Evolutionary conservation across 805 yeast species (phyloP).

Genomic region (Candida glaebosa): DNA sequence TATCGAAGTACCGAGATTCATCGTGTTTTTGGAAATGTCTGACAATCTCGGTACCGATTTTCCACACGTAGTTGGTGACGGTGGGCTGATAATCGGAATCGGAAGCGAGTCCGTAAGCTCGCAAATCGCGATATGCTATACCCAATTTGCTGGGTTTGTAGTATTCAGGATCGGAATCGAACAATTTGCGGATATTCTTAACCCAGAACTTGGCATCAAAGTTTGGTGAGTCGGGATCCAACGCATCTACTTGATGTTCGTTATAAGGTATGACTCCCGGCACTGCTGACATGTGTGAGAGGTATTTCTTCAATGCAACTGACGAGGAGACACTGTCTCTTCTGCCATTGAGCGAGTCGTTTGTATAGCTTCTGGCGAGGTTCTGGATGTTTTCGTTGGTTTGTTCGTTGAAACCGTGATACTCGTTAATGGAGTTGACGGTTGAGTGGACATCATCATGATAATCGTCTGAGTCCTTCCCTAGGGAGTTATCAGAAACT

Average conservation of each 20-base stretch:
- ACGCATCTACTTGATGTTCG: conserved; percentile 26
- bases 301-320: conserved; percentile 28
- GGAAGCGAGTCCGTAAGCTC: conserved; percentile 63
- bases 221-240: conserved; percentile 56
- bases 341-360: conserved; percentile 8
- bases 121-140: conserved; percentile 52
- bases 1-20: conserved; percentile 25
- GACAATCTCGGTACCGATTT: conserved; percentile 17
- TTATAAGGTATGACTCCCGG: conserved; percentile 45
- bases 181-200: conserved; percentile 54
- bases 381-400: conserved; percentile 33
- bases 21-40: conserved; percentile 18
- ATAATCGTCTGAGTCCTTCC: conserved; percentile 8
- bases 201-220: conserved; percentile 67
- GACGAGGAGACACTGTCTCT: conserved; percentile 11
- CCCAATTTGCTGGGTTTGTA: conserved; percentile 61
- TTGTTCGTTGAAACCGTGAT: conserved; percentile 33
- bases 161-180: conserved; percentile 54
- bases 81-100: conserved; percentile 68
- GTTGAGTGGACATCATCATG: conserved; percentile 10
- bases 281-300: conserved; percentile 50
- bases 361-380: conserved; percentile 42
- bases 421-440: conserved; percentile 17
- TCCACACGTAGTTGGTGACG: conserved; percentile 40
- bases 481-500: conserved; percentile 8